phyloP scores from a whole-genome alignment of 371 early-diverging fungal species.

The Lichtheimia corymbifera region DNA sequence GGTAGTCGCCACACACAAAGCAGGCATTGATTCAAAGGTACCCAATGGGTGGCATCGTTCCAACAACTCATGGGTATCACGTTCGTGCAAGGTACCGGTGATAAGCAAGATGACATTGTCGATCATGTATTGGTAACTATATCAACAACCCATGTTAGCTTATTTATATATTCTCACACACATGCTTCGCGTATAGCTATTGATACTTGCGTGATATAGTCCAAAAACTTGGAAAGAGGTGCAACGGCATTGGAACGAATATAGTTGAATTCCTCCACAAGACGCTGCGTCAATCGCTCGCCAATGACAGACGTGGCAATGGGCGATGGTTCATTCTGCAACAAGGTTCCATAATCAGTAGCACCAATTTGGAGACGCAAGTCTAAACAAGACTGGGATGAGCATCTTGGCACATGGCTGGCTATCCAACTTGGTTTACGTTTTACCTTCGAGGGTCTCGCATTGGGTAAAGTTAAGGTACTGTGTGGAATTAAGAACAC shows the following conservation, averaged over 20 bases:
- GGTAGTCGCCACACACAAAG: conserved; percentile 95
- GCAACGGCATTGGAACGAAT: conserved; percentile 83
- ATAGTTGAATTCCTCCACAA: conserved; percentile 93
- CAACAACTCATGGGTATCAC: conserved; percentile 95
- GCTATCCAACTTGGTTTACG: background rate
- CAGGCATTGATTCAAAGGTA: conserved; percentile 95
- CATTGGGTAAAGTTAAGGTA: conserved; percentile 96
- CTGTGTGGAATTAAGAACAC: conserved; percentile 77
- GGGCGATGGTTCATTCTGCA: conserved; percentile 96
- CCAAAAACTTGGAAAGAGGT: conserved; percentile 87
- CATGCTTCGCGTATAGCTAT: background rate
- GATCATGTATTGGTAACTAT: conserved; percentile 98
- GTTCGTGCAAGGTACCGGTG: conserved; percentile 96
- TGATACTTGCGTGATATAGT: conserved; percentile 88
- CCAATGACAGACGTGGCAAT: conserved; percentile 91
- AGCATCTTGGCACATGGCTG: too few relatives aligned
- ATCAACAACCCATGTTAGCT: conserved; percentile 1
- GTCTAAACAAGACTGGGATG: conserved; percentile 20
- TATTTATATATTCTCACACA: background rate
- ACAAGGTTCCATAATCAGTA: conserved; percentile 93
- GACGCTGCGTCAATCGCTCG: conserved; percentile 84
- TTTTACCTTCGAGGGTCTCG: conserved; percentile 94
- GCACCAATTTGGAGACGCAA: conserved; percentile 85
- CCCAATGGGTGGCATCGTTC: conserved; percentile 97
- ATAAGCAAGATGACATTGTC: conserved; percentile 98